These are phyloP conservation scores for Silybum marianum DNA, from an alignment of 129 eudicot species.

Conservation along the genomic window DNA sequence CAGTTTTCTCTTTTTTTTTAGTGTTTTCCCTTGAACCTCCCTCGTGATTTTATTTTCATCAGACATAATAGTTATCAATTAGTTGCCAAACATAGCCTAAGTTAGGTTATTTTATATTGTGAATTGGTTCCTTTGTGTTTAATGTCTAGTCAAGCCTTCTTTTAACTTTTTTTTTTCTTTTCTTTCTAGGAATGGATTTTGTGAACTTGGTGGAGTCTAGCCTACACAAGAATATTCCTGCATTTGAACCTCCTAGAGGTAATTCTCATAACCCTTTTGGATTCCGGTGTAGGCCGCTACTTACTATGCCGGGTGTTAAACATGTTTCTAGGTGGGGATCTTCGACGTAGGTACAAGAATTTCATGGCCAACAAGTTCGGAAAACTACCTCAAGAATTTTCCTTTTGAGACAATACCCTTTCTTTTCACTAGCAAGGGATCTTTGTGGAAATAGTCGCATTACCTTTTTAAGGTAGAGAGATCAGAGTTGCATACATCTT, in stretches of 20 bases:
- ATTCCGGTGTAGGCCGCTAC: not conserved
- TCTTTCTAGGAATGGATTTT: constrained; percentile 25
- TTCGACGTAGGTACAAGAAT: constrained; percentile 35
- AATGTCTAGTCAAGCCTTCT: not conserved
- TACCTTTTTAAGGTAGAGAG: not conserved
- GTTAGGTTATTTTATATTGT: not conserved
- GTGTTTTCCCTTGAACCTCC: too few species aligned
- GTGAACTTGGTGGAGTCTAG: constrained; percentile 37
- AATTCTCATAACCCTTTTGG: not conserved
- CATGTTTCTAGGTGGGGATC: constrained; percentile 43
- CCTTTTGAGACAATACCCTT: constrained; percentile 14
- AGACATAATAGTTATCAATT: not conserved
- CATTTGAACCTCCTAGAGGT: constrained; percentile 33
- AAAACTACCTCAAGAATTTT: constrained; percentile 38
- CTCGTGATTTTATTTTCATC: too few species aligned
- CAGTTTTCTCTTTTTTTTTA: too few species aligned
- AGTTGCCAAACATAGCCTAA: not conserved
- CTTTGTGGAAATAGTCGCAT: too few species aligned
- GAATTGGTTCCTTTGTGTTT: not conserved
- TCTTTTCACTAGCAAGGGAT: not conserved
- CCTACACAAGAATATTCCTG: constrained; percentile 26
- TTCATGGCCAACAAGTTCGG: constrained; percentile 31
- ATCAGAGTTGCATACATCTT: not conserved
- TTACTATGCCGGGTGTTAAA: not conserved
- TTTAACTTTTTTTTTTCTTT: not conserved